Evolutionary conservation across 2,329 filamentous ascomycete genomes (phyloP), one percentile per base, ranked within the genome.

Genomic region (Teratosphaeriaceae sp.): DNA sequence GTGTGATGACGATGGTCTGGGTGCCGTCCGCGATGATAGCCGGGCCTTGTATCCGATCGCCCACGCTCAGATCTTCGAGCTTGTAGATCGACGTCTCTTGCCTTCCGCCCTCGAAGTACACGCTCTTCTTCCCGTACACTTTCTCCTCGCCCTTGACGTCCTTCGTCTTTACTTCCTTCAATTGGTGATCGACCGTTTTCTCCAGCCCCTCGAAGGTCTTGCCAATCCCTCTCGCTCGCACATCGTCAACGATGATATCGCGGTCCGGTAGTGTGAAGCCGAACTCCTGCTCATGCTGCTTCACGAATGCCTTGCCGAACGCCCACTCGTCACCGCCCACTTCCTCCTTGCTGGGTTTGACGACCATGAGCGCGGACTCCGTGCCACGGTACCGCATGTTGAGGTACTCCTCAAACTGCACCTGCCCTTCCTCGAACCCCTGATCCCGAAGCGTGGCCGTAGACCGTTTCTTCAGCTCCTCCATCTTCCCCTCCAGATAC

Each of bases 361-460:
- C 68, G 38, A 94, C 79, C 88, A 95, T 96, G 33, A 95, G 73
- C 1, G 88, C 86, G 6, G 88, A 94, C 60, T 95, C 88, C 0
- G 88, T 95, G 9, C 88, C 88, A 26, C 87, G 79, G 58, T 95
- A 95, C 44, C 89, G 75, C 82, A 96, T 88, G 61, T 96, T 95
- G 44, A 97, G 77, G 58, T 95, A 96, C 60, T 94, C 85, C 61
- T 95, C 88, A 57, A 90, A 94, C 0, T 81, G 74, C 19, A 95
- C 85, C 23, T 86, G 79, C 4, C 76, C 68, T 33, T 85, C 78
- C 1, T 74, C 70, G 58, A 96, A 95, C 0, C 88, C 89, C 64
- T 96, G 89, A 2, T 84, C 82, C 18, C 72, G 70, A 3, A 96
- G 68, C 0, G 79, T 78, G 15, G 72, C 68, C 0, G 71, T 75